phyloP scores from a whole-genome alignment of 2,329 filamentous ascomycete genomes.

The Ceratocystis papillata region DNA sequence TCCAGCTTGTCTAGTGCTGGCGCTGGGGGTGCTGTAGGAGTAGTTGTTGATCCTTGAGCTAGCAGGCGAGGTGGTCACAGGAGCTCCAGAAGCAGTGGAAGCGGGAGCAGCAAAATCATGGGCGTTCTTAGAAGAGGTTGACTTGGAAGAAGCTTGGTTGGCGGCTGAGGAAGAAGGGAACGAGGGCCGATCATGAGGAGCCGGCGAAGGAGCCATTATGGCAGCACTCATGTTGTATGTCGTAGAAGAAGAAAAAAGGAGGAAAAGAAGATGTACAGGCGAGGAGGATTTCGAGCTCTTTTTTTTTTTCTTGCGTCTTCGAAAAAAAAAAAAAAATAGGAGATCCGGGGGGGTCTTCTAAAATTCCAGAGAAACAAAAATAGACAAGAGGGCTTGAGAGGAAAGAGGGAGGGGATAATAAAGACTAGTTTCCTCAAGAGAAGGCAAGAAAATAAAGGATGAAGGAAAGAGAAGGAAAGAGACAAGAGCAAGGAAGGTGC shows the following conservation, averaged over 20 bases:
- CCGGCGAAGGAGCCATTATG: slow-evolving; percentile 58
- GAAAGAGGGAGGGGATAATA: slow-evolving; percentile 13
- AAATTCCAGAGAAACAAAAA: slow-evolving; percentile 8
- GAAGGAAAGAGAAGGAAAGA: slow-evolving; percentile 17
- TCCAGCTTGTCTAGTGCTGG: slow-evolving; percentile 4
- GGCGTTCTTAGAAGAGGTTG: slow-evolving; percentile 33
- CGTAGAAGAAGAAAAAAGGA: background rate
- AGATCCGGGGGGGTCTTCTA: background rate
- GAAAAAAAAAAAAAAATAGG: slow-evolving; percentile 10
- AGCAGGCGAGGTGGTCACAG: slow-evolving; percentile 36
- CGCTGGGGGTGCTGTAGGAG: slow-evolving; percentile 26
- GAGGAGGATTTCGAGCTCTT: slow-evolving; percentile 6
- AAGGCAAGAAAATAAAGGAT: slow-evolving; percentile 19
- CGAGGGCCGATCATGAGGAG: slow-evolving; percentile 53
- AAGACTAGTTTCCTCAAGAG: slow-evolving; percentile 7
- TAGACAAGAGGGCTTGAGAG: slow-evolving; percentile 7
- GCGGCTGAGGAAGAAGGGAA: slow-evolving; percentile 34
- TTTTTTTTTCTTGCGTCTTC: background rate
- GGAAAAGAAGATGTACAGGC: slow-evolving; percentile 8
- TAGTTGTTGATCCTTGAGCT: slow-evolving; percentile 42
- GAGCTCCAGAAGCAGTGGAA: slow-evolving; percentile 27
- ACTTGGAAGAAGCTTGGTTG: slow-evolving; percentile 11
- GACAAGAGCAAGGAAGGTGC: slow-evolving; percentile 19
- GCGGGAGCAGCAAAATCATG: slow-evolving; percentile 29
- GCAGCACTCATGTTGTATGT: slow-evolving; percentile 51